Percentiles rank a stretch among this genome's conserved stretches.
Evolutionary conservation across 164 flowering plant species (phyloP).

Genomic region (Euptelea pleiosperma): DNA sequence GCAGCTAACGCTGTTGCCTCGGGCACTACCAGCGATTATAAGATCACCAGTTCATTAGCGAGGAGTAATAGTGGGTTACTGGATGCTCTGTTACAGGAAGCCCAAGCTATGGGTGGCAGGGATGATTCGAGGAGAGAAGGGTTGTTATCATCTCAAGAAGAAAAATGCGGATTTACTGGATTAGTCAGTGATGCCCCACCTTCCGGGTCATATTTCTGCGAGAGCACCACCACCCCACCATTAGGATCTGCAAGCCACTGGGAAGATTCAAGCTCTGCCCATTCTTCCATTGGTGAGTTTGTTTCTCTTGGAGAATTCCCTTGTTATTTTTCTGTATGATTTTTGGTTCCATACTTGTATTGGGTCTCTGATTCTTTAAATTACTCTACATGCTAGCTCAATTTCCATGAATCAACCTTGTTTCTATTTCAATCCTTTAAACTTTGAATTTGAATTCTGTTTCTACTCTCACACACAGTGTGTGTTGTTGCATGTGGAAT

Average conservation of each 20-base stretch:
- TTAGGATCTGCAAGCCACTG: slow-evolving; percentile 15
- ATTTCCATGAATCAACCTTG: background rate
- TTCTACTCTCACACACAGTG: too few relatives aligned
- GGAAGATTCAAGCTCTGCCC: slow-evolving; percentile 24
- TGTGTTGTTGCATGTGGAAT: too few relatives aligned
- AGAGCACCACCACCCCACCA: slow-evolving; percentile 5
- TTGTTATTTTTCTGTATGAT: background rate
- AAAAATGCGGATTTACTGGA: slow-evolving; percentile 14
- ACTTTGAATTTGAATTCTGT: too few relatives aligned
- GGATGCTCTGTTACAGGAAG: slow-evolving; percentile 43
- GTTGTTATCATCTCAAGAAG: background rate
- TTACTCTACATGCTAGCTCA: too few relatives aligned
- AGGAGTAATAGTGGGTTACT: slow-evolving; percentile 30
- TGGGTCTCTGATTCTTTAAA: too few relatives aligned
- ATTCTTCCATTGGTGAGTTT: slow-evolving; percentile 17
- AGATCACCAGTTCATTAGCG: background rate
- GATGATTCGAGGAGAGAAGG: slow-evolving; percentile 11
- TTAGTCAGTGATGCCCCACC: slow-evolving; percentile 6
- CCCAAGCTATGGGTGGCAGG: slow-evolving; percentile 23
- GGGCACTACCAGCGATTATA: background rate
- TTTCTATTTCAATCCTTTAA: background rate
- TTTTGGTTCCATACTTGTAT: background rate
- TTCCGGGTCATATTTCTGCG: slow-evolving; percentile 5
- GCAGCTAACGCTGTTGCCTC: slow-evolving; percentile 15
- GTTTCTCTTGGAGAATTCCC: background rate